Base-by-base conservation (phyloP, 139 green algal species). In the Volvox reticuliferus region DNA sequence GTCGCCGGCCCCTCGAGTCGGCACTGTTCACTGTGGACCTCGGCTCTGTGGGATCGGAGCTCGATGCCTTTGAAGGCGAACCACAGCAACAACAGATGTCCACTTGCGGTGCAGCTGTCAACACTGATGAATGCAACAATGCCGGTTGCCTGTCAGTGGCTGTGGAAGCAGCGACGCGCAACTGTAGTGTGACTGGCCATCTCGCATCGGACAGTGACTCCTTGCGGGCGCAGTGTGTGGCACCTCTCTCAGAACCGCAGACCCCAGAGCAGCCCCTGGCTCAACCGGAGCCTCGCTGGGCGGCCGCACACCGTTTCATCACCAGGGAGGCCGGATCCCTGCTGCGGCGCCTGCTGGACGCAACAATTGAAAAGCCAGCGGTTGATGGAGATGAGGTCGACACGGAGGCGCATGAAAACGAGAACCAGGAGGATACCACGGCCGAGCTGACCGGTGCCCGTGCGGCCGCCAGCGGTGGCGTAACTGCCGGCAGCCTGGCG, bases 1-100 rank as follows among this genome's bases (percentile, higher is more conserved):
- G 61, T 32, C 87, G 62, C 61, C 22, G 26, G 0, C 87, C 62
- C 33, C 87, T 76, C 32, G 61, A 86, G 76, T 91, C 76, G 5
- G 75, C 87, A 0, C 77, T 91, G 12, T 86, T 91, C 76, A 16
- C 76, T 0, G 3, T 90, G 68, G 71, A 79, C 21, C 71, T 79
- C 14, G 21, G 35, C 1, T 20, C 67, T 75, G 5, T 9, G 67
- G 67, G 22, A 26, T 75, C 67, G 67, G 67, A 75, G 67, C 67
- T 75, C 22, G 14, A 75, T 12, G 14, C 44, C 44, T 55, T 55
- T 55, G 44, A 55, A 55, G n/a, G n/a, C n/a, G n/a, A n/a, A n/a
- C n/a, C n/a, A n/a, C n/a, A n/a, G n/a, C 44, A 55, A 55, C 44
- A 55, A 9, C 9, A 5, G 5, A 9, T 14, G 9, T 9, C 44